Evolutionary conservation across 495 filamentous ascomycete species (phyloP).

Genomic region (Neurospora tetrasperma): DNA sequence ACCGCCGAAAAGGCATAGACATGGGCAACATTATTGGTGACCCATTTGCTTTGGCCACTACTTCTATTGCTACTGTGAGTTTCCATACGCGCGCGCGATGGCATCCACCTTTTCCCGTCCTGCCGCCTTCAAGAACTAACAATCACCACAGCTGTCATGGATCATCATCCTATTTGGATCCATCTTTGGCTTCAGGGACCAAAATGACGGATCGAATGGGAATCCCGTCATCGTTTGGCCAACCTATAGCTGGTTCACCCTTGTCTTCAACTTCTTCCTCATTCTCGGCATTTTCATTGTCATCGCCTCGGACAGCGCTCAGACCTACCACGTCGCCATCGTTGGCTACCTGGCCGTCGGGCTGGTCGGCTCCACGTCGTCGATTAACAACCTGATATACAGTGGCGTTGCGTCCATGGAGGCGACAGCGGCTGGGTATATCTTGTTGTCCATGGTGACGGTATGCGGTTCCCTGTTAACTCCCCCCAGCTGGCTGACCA

Average conservation of each 20-base stretch:
- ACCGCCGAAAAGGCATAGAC: conserved; percentile 51
- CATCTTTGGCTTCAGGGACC: conserved; percentile 52
- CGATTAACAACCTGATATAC: conserved; percentile 76
- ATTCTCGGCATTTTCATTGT: conserved; percentile 72
- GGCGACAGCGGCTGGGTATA: conserved; percentile 85
- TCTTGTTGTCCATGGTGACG: conserved; percentile 89
- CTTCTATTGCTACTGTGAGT: conserved; percentile 84
- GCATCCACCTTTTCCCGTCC: not conserved
- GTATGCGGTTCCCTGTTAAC: conserved; percentile 42
- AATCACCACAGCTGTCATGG: conserved; percentile 70
- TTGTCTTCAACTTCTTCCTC: conserved; percentile 73
- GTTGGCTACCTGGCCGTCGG: conserved; percentile 78
- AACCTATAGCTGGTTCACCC: conserved; percentile 82
- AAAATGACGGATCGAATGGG: not conserved
- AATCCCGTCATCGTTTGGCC: conserved; percentile 44
- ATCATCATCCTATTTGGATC: conserved; percentile 81
- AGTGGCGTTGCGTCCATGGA: conserved; percentile 56
- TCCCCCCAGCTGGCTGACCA: not conserved
- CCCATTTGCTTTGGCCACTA: conserved; percentile 89
- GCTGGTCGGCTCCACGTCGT: conserved; percentile 72
- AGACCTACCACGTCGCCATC: conserved; percentile 86
- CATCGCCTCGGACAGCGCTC: conserved; percentile 67
- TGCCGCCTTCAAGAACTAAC: conserved; percentile 14
- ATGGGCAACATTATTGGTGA: conserved; percentile 88
- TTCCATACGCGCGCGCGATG: not conserved